Evolutionary conservation across 1,139 yeast species (phyloP).

Genomic region (Taiozyma sp.): DNA sequence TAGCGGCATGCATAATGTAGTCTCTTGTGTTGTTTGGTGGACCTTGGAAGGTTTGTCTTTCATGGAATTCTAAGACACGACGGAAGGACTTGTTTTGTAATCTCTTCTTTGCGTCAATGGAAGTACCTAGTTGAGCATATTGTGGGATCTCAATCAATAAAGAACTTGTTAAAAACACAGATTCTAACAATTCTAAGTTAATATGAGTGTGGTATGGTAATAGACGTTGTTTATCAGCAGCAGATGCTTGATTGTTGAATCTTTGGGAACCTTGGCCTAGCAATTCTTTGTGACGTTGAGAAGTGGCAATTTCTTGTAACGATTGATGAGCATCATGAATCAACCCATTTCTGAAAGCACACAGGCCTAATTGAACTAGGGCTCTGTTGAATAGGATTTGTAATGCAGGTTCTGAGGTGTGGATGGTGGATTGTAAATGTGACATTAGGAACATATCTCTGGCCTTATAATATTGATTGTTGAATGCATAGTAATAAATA

Average conservation of each 20-base stretch:
- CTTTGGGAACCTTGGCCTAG: constrained; percentile 90
- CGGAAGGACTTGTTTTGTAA: constrained; percentile 81
- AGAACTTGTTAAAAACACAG: constrained; percentile 88
- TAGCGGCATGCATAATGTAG: constrained; percentile 89
- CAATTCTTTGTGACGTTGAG: constrained; percentile 84
- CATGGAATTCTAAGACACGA: constrained; percentile 88
- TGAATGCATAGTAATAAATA: constrained; percentile 87
- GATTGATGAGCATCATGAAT: constrained; percentile 85
- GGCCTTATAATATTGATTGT: constrained; percentile 76
- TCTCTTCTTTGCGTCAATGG: constrained; percentile 52
- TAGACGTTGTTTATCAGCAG: constrained; percentile 58
- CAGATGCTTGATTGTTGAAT: constrained; percentile 48
- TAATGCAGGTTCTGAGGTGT: constrained; percentile 75
- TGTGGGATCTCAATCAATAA: constrained; percentile 89
- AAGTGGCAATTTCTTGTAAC: constrained; percentile 82
- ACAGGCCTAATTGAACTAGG: constrained; percentile 89
- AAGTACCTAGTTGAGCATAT: constrained; percentile 56
- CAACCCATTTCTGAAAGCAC: constrained; percentile 90
- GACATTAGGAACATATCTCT: constrained; percentile 84
- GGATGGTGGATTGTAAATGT: constrained; percentile 76
- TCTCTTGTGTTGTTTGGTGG: constrained; percentile 98
- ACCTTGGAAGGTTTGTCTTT: constrained; percentile 92
- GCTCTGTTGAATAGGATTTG: constrained; percentile 95
- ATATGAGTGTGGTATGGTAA: constrained; percentile 99
- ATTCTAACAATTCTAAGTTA: constrained; percentile 89